Conservation (phyloP, 768 basidiomycete species). For the Lactarius tabidus region DNA sequence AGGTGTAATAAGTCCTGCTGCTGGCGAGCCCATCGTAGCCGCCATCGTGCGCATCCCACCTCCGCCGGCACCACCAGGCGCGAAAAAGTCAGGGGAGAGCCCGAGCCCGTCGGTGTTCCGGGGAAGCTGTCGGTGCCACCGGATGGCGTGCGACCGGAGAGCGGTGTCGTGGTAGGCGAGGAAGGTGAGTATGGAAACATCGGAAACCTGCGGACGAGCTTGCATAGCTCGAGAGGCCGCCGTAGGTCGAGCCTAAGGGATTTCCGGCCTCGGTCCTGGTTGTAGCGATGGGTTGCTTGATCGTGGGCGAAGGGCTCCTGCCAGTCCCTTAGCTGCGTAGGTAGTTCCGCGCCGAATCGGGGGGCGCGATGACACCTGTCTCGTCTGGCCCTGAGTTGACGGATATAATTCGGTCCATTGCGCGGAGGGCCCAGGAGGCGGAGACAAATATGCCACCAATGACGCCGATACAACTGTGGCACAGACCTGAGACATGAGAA, state of each 20-base stretch:
- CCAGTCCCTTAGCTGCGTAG: conserved; percentile 68
- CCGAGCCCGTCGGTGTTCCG: conserved; percentile 15
- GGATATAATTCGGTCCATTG: conserved; percentile 48
- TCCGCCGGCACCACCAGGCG: conserved; percentile 4
- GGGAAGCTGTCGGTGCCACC: conserved; percentile 8
- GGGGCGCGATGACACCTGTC: conserved; percentile 62
- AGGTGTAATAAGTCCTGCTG: conserved; percentile 20
- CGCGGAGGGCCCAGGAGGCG: conserved; percentile 45
- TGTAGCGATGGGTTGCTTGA: conserved; percentile 28
- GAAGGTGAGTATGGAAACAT: conserved; percentile 35
- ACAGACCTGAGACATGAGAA: neutral
- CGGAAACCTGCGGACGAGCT: conserved; percentile 34
- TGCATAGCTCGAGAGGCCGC: conserved; percentile 29
- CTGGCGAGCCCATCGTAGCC: conserved; percentile 30
- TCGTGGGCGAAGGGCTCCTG: conserved; percentile 54
- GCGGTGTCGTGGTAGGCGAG: conserved; percentile 20
- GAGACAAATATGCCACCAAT: conserved; percentile 90
- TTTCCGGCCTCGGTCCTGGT: conserved; percentile 45
- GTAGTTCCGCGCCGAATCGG: conserved; percentile 47
- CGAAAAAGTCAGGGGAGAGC: conserved; percentile 13
- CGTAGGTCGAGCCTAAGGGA: conserved; percentile 31
- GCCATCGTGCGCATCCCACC: conserved; percentile 21
- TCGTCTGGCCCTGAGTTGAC: conserved; percentile 55
- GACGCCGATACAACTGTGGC: conserved; percentile 72
- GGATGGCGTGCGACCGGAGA: conserved; percentile 8